Evolutionary conservation across 2,329 filamentous ascomycete genomes (phyloP), one percentile per base, ranked within the genome.

Genomic region (Trichoderma sp.): DNA sequence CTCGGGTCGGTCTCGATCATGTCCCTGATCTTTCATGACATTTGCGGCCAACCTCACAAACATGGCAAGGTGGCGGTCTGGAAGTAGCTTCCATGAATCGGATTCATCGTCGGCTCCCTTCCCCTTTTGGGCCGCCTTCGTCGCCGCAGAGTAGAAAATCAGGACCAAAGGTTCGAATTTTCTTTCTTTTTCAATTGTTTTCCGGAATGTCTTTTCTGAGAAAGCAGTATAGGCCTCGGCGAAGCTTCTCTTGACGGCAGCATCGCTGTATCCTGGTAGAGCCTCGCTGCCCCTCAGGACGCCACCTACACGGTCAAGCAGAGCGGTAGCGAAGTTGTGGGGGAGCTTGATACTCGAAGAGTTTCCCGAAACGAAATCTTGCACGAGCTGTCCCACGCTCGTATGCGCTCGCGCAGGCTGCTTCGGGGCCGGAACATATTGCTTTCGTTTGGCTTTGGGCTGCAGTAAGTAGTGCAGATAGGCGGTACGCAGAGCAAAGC

Each of bases 141-240:
- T 97, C 7, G 96, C 94, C 72, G 93, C 92, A 1, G 94, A 96
- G 81, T 96, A 98, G 84, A 99, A 98, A 72, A 98, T 97, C 74
- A 99, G 86, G 63, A 99, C 89, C 63, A 98, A 83, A 72, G 97
- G 94, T 80, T 99, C 96, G 27, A 97, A 91, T 76, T 95, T 91
- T 72, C 95, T 88, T 79, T 97, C 95, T 81, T 97, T 97, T 77
- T 97, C 94, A 84, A 97, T 93, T 70, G 90, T 91, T 82, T 94
- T 96, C 73, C 93, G 91, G 77, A 97, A 97, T 57, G 88, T 89
- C 71, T 90, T 90, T 72, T 96, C 93, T 74, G 95, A 97, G 79
- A 99, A 92, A 68, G 93, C 92, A 70, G 95, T 97, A 78, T 97
- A 91, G 72, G 97, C 97, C 73, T 93, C 92, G 68, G 93, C 96